Evolutionary conservation across 257 asterid genomes (phyloP), one percentile per base, ranked within the genome.

Genomic region (Rhazya stricta): DNA sequence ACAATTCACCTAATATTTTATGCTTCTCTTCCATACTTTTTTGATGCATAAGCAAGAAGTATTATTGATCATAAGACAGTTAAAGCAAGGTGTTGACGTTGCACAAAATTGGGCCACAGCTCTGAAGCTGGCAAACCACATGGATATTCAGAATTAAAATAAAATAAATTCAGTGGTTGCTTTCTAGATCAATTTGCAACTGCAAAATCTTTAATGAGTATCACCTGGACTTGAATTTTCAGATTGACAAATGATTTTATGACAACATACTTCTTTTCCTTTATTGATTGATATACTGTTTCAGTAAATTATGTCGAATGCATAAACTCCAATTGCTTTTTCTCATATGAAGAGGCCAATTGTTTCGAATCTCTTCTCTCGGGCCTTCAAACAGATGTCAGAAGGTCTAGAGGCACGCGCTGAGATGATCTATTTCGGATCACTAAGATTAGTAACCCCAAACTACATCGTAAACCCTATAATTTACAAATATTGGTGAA

Each of bases 81-180:
- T 63, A 63, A n/a, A 63, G 69, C 69, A 63, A 63, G 46, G 69
- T 63, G 45, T 63, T 63, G 69, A 63, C 27, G 37, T 37, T 66
- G 70, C 50, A 37, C 18, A 65, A 58, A 23, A 9, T 36, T 65
- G 71, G 71, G 50, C 71, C 71, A 66, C 71, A 21, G 2, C 19
- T 21, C 29, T 6, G 39, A 29, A 58, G 9, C n/a, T 21, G 9
- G 30, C 6, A 51, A 51, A 18, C 8, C 8, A 19, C 58, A 51
- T 9, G 0, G 25, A 37, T n/a, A 19, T 0, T 36, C 6, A 62
- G 18, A 32, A 15, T 34, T 1, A 16, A 19, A 6, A 63, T 16
- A 36, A 63, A 7, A 54, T n/a, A 19, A 66, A 41, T 19, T 21
- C 32, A 37, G 71, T 37, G 71, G 48, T 66, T 66, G 71, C 50